Evolutionary conservation across 345 rosid genomes (phyloP).

Genomic region (Bruguiera sexangula): DNA sequence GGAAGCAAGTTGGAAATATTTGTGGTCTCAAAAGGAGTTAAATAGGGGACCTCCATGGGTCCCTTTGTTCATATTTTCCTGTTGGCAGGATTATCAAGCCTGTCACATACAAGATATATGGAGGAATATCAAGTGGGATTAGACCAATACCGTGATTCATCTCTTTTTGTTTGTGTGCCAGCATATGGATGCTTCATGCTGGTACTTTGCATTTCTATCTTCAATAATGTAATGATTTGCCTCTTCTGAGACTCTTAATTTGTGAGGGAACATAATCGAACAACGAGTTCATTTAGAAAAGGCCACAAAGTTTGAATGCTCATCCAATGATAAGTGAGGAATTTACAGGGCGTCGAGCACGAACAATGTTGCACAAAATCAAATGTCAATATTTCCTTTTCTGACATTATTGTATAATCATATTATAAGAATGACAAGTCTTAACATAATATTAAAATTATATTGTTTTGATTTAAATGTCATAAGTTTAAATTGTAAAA

Average conservation of each 20-base stretch:
- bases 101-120: neutral
- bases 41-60: neutral
- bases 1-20: neutral
- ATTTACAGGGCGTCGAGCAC: constrained; percentile 2
- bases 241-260: neutral
- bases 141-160: neutral
- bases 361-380: neutral
- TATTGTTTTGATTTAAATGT: too few relatives aligned
- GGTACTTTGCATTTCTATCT: too few relatives aligned
- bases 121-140: neutral
- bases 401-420: too few relatives aligned
- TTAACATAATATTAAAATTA: too few relatives aligned
- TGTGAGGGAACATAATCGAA: neutral
- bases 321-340: constrained; percentile 5
- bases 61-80: neutral
- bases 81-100: neutral
- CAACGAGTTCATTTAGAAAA: neutral
- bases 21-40: neutral
- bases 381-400: too few relatives aligned
- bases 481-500: too few relatives aligned
- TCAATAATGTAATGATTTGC: too few relatives aligned
- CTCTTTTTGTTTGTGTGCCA: neutral
- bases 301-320: neutral
- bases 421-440: too few relatives aligned
- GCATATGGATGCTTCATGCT: too few relatives aligned